Percentiles rank a stretch among this genome's conserved stretches.
Evolutionary conservation across 192 early-diverging fungal genomes (phyloP).

Genomic region (Allomyces macrogynus): DNA sequence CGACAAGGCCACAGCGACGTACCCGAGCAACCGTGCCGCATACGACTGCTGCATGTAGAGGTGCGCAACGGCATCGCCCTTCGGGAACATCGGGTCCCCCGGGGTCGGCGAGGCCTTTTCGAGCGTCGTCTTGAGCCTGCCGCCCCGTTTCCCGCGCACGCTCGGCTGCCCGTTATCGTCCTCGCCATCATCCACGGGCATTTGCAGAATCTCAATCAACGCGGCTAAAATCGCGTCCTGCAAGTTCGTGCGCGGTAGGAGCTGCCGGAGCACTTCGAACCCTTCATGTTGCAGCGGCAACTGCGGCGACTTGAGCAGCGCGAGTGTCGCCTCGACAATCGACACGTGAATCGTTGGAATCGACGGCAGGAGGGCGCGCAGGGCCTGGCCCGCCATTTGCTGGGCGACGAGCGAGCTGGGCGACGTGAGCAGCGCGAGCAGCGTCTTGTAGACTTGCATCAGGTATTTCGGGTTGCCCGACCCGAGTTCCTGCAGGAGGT

Average conservation of each 20-base stretch:
- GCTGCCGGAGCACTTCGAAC: conserved; percentile 29
- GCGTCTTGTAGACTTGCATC: conserved; percentile 38
- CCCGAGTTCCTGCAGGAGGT: conserved; percentile 30
- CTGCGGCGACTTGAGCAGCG: conserved; percentile 26
- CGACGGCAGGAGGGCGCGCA: conserved; percentile 30
- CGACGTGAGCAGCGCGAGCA: conserved; percentile 30
- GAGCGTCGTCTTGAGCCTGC: too few species aligned
- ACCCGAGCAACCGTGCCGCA: conserved; percentile 36
- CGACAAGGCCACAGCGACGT: not conserved
- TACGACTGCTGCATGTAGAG: conserved; percentile 37
- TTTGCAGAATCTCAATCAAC: conserved; percentile 25
- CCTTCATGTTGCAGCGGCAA: conserved; percentile 46
- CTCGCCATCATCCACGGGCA: conserved; percentile 14
- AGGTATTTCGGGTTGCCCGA: conserved; percentile 43
- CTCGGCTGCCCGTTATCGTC: conserved; percentile 6
- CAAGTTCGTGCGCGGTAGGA: conserved; percentile 16
- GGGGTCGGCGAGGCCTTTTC: too few species aligned
- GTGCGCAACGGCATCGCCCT: conserved; percentile 3
- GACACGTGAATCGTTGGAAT: conserved; percentile 28
- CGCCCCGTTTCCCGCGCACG: not conserved
- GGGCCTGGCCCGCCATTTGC: conserved; percentile 38
- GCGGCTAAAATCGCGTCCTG: conserved; percentile 28
- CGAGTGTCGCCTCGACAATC: conserved; percentile 27
- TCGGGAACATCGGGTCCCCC: too few species aligned
- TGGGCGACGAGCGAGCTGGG: conserved; percentile 24